Evolutionary conservation across 805 yeast species (phyloP).

Genomic region (Ogataea parapolymorpha): DNA sequence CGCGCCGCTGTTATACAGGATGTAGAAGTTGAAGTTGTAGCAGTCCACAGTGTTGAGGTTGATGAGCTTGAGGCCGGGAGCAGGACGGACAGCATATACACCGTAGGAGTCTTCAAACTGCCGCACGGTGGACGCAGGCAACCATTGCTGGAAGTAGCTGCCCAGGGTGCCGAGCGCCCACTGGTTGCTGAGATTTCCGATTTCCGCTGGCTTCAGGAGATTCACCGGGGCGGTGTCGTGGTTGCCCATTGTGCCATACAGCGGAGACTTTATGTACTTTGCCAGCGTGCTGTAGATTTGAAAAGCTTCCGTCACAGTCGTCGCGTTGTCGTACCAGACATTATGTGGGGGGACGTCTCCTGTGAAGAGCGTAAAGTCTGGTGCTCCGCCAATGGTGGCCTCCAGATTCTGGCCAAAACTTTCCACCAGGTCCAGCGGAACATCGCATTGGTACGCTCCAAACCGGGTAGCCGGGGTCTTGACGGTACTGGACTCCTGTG

Average conservation of each 20-base stretch:
- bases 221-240: conserved; percentile 3
- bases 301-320: conserved; percentile 1
- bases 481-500: not conserved
- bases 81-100: not conserved
- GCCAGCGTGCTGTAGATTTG: not conserved
- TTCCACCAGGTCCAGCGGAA: not conserved
- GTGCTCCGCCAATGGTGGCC: not conserved
- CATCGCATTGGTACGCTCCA: conserved; percentile 1
- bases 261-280: not conserved
- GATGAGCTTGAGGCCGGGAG: conserved; percentile 1
- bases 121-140: not conserved
- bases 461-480: not conserved
- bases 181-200: not conserved
- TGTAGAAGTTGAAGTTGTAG: conserved; percentile 1
- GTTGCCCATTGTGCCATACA: not conserved
- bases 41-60: conserved; percentile 1
- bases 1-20: not conserved
- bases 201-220: not conserved
- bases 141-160: not conserved
- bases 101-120: not conserved
- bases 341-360: conserved; percentile 2
- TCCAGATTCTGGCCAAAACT: conserved; percentile 1
- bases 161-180: conserved; percentile 1
- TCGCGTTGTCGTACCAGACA: conserved; percentile 2
- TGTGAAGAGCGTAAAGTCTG: conserved; percentile 1